Percentiles rank a stretch among this genome's conserved stretches.
phyloP scores from a whole-genome alignment of 306 rosid genomes.

The Castanopsis chinensis region DNA sequence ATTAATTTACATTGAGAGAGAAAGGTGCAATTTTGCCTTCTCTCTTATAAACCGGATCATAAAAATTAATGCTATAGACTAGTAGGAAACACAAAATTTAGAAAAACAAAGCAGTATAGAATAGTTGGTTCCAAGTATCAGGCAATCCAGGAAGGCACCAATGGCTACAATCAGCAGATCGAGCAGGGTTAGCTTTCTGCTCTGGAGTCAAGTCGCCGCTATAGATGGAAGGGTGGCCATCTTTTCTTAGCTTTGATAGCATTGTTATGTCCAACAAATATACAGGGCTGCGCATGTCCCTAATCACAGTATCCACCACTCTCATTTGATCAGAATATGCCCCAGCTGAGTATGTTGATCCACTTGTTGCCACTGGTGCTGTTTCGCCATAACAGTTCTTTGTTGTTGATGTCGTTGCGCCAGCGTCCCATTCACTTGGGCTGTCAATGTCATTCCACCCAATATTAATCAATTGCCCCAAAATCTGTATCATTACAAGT shows the following conservation, averaged over 20 bases:
- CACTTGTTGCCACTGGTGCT: conserved; percentile 37
- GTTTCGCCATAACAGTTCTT: conserved; percentile 91
- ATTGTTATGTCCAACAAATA: conserved; percentile 77
- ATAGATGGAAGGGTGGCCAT: conserved; percentile 86
- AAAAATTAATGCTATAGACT: not conserved
- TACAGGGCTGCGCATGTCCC: conserved; percentile 60
- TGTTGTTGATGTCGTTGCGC: conserved; percentile 35
- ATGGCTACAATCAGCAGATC: conserved; percentile 89
- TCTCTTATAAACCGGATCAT: conserved; percentile 4
- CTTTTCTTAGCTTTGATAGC: conserved; percentile 78
- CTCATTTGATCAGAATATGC: conserved; percentile 73
- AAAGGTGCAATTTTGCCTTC: conserved; percentile 25
- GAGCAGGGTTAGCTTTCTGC: conserved; percentile 70
- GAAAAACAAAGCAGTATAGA: conserved; percentile 62
- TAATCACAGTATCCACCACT: conserved; percentile 65
- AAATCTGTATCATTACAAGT: not conserved
- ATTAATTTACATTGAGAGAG: conserved; percentile 26
- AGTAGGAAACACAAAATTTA: conserved; percentile 19
- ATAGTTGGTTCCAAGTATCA: conserved; percentile 86
- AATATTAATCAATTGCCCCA: not conserved
- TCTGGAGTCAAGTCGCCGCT: conserved; percentile 78
- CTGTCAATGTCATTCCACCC: conserved; percentile 35
- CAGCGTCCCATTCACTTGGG: conserved; percentile 69
- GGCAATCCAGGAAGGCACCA: conserved; percentile 99
- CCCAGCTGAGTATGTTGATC: conserved; percentile 39